A percentile compares a stretch with the other conserved stretches of the same genome.
phyloP scores from a whole-genome alignment of 495 filamentous ascomycete genomes.

The Neurospora sp. region DNA sequence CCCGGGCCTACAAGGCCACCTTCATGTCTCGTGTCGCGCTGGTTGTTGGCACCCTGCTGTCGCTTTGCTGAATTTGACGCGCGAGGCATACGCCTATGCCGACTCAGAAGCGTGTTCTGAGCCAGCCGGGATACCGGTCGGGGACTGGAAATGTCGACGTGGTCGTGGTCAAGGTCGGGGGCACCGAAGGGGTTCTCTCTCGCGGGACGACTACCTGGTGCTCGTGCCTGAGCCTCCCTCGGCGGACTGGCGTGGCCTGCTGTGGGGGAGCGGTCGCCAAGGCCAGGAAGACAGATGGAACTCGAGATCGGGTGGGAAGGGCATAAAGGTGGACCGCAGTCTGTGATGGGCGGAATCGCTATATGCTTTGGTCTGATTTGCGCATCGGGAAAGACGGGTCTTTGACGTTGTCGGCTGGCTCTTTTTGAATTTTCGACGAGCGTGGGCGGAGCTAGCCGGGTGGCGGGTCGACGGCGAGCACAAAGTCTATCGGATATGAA shows the following conservation, averaged over 20 bases:
- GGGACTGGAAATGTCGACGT: constrained; percentile 1
- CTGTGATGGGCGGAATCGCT: not conserved
- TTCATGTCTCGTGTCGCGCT: constrained; percentile 74
- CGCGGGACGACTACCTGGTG: not conserved
- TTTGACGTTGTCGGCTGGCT: not conserved
- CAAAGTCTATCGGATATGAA: not conserved
- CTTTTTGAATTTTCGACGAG: not conserved
- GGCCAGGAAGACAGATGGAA: not conserved
- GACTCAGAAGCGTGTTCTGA: constrained; percentile 43
- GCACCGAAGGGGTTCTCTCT: not conserved
- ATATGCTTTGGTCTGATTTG: not conserved
- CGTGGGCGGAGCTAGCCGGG: not conserved
- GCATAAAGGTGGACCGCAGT: not conserved
- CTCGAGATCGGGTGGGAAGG: not conserved
- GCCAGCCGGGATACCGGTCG: constrained; percentile 26
- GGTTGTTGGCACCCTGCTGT: constrained; percentile 52
- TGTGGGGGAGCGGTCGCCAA: not conserved
- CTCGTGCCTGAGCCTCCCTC: not conserved
- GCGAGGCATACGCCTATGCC: constrained; percentile 60
- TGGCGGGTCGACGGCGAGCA: not conserved
- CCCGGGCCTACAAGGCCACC: constrained; percentile 78
- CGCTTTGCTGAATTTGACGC: constrained; percentile 54
- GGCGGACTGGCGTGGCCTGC: not conserved
- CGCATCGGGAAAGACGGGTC: not conserved
- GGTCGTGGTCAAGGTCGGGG: not conserved